Conservation (phyloP, 306 rosid species). For the Luffa acutangula region DNA sequence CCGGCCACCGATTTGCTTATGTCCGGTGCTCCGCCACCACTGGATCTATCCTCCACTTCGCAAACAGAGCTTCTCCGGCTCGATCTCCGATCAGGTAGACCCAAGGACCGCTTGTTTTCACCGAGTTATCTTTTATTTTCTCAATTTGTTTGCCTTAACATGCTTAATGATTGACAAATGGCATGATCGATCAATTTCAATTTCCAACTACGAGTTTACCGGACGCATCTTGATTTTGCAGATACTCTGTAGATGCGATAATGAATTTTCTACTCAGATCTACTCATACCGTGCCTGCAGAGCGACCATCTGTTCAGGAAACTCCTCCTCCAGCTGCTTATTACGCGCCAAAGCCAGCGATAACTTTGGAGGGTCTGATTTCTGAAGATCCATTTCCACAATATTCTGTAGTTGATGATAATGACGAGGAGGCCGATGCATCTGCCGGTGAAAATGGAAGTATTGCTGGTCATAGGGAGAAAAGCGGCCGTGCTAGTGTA, state of each 20-base stretch:
- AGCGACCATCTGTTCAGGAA: slow-evolving; percentile 29
- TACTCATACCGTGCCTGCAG: slow-evolving; percentile 30
- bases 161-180: background rate
- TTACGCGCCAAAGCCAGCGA: slow-evolving; percentile 34
- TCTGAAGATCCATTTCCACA: slow-evolving; percentile 39
- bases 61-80: background rate
- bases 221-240: slow-evolving; percentile 17
- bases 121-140: background rate
- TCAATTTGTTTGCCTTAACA: background rate
- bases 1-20: background rate
- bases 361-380: slow-evolving; percentile 37
- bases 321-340: slow-evolving; percentile 25
- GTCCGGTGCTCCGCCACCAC: slow-evolving; percentile 12
- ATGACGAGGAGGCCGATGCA: slow-evolving; percentile 33
- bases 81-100: slow-evolving; percentile 10
- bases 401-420: slow-evolving; percentile 28
- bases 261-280: slow-evolving; percentile 82
- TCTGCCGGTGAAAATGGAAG: slow-evolving; percentile 32
- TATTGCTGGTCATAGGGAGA: slow-evolving; percentile 19
- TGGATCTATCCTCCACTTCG: background rate
- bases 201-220: background rate
- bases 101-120: background rate
- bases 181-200: background rate
- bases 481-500: slow-evolving; percentile 20
- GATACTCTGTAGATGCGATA: slow-evolving; percentile 13